These are phyloP conservation scores for Liriodendron chinense DNA, from an alignment of 164 flowering plant genomes.

Conservation along the genomic window DNA sequence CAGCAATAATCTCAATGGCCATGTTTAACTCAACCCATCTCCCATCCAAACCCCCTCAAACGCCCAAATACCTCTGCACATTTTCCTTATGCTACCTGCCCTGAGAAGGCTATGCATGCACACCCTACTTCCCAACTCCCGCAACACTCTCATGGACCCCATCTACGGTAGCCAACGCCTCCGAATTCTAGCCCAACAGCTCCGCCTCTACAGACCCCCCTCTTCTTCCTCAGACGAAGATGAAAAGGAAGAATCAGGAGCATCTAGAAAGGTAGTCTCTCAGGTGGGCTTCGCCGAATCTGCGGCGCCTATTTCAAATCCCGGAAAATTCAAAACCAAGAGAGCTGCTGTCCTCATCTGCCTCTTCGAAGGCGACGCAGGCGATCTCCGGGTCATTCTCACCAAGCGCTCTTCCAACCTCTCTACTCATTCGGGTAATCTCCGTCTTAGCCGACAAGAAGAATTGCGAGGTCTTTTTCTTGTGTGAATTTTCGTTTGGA, in stretches of 20 bases:
- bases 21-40: neutral
- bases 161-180: slow-evolving; percentile 35
- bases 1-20: neutral
- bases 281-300: slow-evolving; percentile 80
- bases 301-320: slow-evolving; percentile 40
- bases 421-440: slow-evolving; percentile 54
- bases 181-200: slow-evolving; percentile 56
- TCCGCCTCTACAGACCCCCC: slow-evolving; percentile 70
- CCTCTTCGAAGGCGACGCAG: slow-evolving; percentile 48
- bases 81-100: slow-evolving; percentile 26
- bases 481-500: neutral
- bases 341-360: slow-evolving; percentile 59
- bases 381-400: slow-evolving; percentile 51
- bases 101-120: slow-evolving; percentile 23
- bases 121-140: neutral
- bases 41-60: no score
- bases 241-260: slow-evolving; percentile 35
- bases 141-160: slow-evolving; percentile 28
- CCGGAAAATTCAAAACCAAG: slow-evolving; percentile 50
- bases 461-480: neutral
- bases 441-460: neutral
- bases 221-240: slow-evolving; percentile 18
- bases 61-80: neutral
- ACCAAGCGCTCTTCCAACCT: slow-evolving; percentile 58
- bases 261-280: slow-evolving; percentile 51